Evolutionary conservation across 2,329 filamentous ascomycete species (phyloP).

Genomic region (Aspergillus hiratsukae): DNA sequence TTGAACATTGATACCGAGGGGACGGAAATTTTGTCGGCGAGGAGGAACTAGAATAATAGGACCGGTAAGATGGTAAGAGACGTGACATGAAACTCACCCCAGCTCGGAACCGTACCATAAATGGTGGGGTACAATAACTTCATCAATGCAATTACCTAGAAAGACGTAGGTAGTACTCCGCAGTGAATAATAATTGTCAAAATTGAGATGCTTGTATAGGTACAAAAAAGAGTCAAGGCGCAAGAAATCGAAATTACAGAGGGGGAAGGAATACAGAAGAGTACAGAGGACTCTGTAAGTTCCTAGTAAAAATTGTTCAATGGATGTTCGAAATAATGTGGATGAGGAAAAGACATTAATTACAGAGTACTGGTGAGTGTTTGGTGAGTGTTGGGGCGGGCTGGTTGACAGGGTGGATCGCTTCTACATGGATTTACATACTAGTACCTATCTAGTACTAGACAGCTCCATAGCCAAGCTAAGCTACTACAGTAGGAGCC

Average conservation of each 20-base stretch:
- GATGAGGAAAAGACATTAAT: conserved; percentile 15
- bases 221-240: background rate
- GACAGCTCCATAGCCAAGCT: background rate
- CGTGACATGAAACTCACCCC: conserved; percentile 11
- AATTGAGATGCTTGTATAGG: background rate
- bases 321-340: background rate
- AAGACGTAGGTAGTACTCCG: background rate
- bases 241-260: background rate
- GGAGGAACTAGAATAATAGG: conserved; percentile 5
- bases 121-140: background rate
- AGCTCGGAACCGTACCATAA: conserved; percentile 10
- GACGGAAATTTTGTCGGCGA: background rate
- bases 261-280: background rate
- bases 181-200: background rate
- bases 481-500: background rate
- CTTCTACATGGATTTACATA: background rate
- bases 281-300: background rate
- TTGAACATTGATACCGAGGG: background rate
- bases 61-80: conserved; percentile 4
- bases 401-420: background rate
- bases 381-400: conserved; percentile 23
- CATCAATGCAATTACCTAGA: background rate
- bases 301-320: background rate
- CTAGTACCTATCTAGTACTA: background rate
- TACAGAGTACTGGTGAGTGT: conserved; percentile 6